These are phyloP conservation scores for Fusarium continuum DNA, from an alignment of 2,329 filamentous ascomycete genomes.

Conservation along the genomic window DNA sequence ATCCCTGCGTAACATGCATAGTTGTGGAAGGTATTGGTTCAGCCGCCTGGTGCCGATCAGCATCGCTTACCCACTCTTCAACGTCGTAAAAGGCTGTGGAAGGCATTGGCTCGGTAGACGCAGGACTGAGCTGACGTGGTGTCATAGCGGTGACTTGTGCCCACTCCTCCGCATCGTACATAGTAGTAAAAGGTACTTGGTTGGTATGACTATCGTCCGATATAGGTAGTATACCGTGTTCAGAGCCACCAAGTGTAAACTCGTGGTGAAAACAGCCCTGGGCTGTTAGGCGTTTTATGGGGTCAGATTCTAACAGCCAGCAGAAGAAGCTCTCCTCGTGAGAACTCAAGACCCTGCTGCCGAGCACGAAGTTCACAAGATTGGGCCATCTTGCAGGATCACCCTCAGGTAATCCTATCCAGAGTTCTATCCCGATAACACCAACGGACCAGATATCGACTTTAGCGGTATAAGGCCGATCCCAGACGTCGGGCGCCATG, in stretches of 20 bases:
- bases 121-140: not conserved
- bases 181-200: not conserved
- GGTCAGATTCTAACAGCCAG: not conserved
- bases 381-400: not conserved
- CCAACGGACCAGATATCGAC: not conserved
- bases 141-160: not conserved
- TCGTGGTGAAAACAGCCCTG: not conserved
- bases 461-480: not conserved
- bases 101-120: not conserved
- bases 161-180: not conserved
- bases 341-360: not conserved
- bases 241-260: not conserved
- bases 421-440: not conserved
- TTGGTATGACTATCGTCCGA: not conserved
- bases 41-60: not conserved
- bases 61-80: not conserved
- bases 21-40: not conserved
- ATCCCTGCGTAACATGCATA: not conserved
- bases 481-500: not conserved
- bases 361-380: not conserved
- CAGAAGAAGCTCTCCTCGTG: not conserved
- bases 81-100: not conserved
- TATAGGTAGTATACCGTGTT: not conserved
- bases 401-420: not conserved
- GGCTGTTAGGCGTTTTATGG: not conserved